Base-by-base conservation (phyloP, 495 filamentous ascomycete species). In the Penicilliopsis zonata region DNA sequence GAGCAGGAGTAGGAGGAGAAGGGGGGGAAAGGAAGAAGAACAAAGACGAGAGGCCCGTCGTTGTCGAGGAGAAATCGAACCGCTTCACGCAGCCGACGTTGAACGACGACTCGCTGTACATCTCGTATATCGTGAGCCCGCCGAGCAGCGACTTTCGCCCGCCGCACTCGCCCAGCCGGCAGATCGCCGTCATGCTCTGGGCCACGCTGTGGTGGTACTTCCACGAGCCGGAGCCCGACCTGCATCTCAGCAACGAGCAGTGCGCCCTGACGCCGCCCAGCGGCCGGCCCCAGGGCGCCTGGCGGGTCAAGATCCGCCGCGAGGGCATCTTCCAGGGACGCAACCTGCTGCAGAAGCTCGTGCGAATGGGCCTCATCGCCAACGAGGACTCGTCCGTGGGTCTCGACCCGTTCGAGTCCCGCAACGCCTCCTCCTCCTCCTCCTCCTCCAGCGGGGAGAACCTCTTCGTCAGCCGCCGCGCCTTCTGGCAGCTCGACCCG, bases 131-230 rank as follows among this genome's bases (percentile, higher is more conserved):
- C 41, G 87, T 83, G 29, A 86, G 75, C 39, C 84, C 86, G 0
- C 80, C 78, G 29, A 80, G 63, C 43, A 71, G 50, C 43, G 83
- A 93, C 28, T 92, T 78, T 66, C 83, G 82, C 42, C 76, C 84
- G 1, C 68, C 74, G 8, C 72, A 56, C 16, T 92, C 85, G 28
- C 84, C 82, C 1, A 86, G 85, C 0, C 64, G 86, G 19, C 82
- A 86, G 55, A 78, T 93, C 36, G 87, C 87, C 36, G 82, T 93
- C 82, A 88, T 94, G 83, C 71, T 96, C 5, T 98, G 88, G 86
- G 74, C 83, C 17, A 86, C 83, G 1, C 58, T 96, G 19, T 92
- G 80, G 55, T 96, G 92, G 92, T 98, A 96, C 59, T 98, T 96
- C 50, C 86, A 95, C 37, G 59, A 70, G 44, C 52, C 57, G 0